A percentile compares a stretch with the other conserved stretches of the same genome.
These are phyloP conservation scores for Leccinum subgranulosum DNA, from an alignment of 768 basidiomycete species.

Conservation along the genomic window DNA sequence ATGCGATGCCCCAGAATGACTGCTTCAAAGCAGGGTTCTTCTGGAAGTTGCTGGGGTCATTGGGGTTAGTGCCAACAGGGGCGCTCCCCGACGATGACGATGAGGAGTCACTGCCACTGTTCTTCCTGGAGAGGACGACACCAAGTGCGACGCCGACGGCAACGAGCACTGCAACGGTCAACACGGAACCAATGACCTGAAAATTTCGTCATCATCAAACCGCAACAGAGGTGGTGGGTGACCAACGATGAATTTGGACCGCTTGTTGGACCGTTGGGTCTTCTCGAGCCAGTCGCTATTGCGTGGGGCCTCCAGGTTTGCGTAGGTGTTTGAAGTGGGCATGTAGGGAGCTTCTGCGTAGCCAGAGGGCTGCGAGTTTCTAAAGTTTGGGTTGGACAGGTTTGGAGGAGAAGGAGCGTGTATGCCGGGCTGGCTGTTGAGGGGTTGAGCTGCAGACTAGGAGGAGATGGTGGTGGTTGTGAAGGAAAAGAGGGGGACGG, in stretches of 20 bases:
- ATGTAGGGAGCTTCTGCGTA: slow-evolving; percentile 27
- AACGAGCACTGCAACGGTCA: slow-evolving; percentile 49
- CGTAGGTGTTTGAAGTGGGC: slow-evolving; percentile 27
- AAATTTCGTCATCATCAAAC: background rate
- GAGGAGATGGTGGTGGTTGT: background rate
- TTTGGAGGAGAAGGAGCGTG: slow-evolving; percentile 35
- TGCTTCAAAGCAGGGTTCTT: slow-evolving; percentile 68
- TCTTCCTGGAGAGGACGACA: slow-evolving; percentile 58
- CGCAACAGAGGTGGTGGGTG: background rate
- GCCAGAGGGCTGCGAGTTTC: slow-evolving; percentile 20
- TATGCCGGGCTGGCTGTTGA: slow-evolving; percentile 31
- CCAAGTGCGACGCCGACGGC: slow-evolving; percentile 62
- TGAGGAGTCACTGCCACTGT: slow-evolving; percentile 32
- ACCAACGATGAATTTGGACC: slow-evolving; percentile 61
- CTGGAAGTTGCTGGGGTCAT: slow-evolving; percentile 75
- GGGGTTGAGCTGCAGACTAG: slow-evolving; percentile 31
- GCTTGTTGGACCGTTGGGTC: slow-evolving; percentile 30
- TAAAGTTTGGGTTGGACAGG: slow-evolving; percentile 22
- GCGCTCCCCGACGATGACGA: slow-evolving; percentile 14
- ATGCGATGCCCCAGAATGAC: slow-evolving; percentile 83
- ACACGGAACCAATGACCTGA: slow-evolving; percentile 51
- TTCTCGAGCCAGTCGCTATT: slow-evolving; percentile 42
- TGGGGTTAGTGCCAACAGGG: slow-evolving; percentile 38
- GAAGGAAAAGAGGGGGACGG: background rate
- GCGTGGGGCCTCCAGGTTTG: slow-evolving; percentile 30